A percentile compares a stretch with the other conserved stretches of the same genome.
Conservation (phyloP, 2,329 filamentous ascomycete genomes). For the Ophiostoma quercus region DNA sequence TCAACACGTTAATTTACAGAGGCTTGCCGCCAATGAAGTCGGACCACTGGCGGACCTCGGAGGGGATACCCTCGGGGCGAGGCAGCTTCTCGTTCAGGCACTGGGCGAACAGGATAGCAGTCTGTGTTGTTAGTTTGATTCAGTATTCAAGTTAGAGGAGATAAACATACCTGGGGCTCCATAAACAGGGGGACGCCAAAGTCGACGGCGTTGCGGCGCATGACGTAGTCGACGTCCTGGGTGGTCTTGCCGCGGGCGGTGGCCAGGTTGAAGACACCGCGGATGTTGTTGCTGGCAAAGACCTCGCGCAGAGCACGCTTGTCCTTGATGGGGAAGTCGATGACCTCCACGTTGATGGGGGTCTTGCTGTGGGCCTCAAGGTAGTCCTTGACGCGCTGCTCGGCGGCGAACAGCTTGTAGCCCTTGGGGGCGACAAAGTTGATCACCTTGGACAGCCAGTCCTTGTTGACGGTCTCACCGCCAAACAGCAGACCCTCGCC, state of each 20-base stretch:
- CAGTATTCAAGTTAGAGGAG: not conserved
- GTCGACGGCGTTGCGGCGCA: constrained; percentile 96
- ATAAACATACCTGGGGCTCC: constrained; percentile 75
- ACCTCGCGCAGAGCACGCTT: constrained; percentile 92
- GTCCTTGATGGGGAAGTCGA: constrained; percentile 94
- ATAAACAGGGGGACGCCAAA: constrained; percentile 97
- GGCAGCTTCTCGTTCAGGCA: constrained; percentile 98
- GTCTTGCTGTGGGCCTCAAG: constrained; percentile 65
- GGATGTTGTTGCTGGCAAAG: constrained; percentile 94
- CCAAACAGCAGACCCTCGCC: constrained; percentile 94
- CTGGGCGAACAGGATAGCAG: constrained; percentile 88
- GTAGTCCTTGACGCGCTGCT: constrained; percentile 72
- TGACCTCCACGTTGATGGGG: constrained; percentile 72
- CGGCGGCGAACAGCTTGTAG: constrained; percentile 90
- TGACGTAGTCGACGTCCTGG: constrained; percentile 93
- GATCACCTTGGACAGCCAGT: constrained; percentile 68
- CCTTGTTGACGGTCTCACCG: constrained; percentile 58
- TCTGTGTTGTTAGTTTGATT: constrained; percentile 48
- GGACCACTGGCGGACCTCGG: constrained; percentile 89
- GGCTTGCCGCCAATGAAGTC: constrained; percentile 88
- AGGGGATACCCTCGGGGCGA: constrained; percentile 77
- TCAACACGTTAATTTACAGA: constrained; percentile 46
- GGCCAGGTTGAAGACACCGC: constrained; percentile 92
- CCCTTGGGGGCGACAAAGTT: constrained; percentile 83
- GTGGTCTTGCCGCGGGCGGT: constrained; percentile 75